Evolutionary conservation across 352 stramenopile species (phyloP), one percentile per base, ranked within the genome.

Genomic region (Thalassiosira livingstoniorum): DNA sequence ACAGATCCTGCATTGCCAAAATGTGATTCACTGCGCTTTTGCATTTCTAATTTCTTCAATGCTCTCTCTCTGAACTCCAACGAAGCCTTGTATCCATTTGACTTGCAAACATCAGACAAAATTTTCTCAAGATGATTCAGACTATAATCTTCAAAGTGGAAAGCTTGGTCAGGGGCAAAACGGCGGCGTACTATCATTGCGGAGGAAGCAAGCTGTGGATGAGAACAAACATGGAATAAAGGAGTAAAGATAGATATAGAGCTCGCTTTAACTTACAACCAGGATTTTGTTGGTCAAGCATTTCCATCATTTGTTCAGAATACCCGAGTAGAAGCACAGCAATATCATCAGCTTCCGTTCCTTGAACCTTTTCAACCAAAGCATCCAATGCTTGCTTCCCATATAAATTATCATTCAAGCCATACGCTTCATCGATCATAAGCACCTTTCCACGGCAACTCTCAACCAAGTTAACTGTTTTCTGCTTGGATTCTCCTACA

Each of bases 401-500:
- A 62, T 91, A 92, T 0, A 76, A 54, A 47, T 63, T 70, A 60
- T 82, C 78, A 70, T 97, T 88, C 2, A 98, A 65, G n/a, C 92
- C 96, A 88, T 98, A 98, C 0, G 96, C 96, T 80, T 98, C 96
- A 66, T 98, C 96, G 55, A 98, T 98, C 7, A 98, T 91, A 4
- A 98, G 84, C 21, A 98, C 95, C 69, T 97, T 97, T 2, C 96
- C 96, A 54, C 94, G 91, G 0, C 93, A 87, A 64, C 89, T 82
- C 23, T 97, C 90, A 23, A 98, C 83, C 51, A 98, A 95, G 15
- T 94, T 88, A 0, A 83, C 75, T 5, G 96, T 98, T 66, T 97
- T 98, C 2, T 88, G 93, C 69, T 97, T 92, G 15, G 95, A 97
- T 60, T 97, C 88, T 0, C 96, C 96, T 4, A 97, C 64, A 32